These are phyloP conservation scores for Pseudopediastrum boryanum DNA, from an alignment of 139 green algal species.

Conservation along the genomic window DNA sequence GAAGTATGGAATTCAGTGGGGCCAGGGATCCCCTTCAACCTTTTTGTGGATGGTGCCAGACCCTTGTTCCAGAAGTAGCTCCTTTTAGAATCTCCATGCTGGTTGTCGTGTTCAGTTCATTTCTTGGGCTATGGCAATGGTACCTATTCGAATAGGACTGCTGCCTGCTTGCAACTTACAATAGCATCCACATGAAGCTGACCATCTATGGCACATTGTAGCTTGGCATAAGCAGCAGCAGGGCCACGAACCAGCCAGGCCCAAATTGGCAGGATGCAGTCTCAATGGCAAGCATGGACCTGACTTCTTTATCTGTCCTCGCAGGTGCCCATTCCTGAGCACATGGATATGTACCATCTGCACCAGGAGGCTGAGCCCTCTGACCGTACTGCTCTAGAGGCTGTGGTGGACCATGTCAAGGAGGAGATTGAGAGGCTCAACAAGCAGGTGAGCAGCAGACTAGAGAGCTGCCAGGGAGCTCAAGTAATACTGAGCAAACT, in stretches of 20 bases:
- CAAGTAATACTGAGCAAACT: no score
- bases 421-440: slow-evolving; percentile 40
- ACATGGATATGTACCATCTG: slow-evolving; percentile 96
- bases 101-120: no score
- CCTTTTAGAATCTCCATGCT: no score
- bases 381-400: slow-evolving; percentile 82
- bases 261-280: no score
- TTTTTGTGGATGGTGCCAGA: no score
- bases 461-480: no score
- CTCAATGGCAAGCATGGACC: background rate
- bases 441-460: slow-evolving; percentile 29
- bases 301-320: background rate
- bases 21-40: no score
- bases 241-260: background rate
- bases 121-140: no score
- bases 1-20: no score
- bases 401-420: slow-evolving; percentile 64
- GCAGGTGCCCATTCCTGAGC: slow-evolving; percentile 87
- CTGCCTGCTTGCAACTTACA: background rate
- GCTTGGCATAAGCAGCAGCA: background rate
- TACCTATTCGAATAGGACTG: no score
- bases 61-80: no score
- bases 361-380: slow-evolving; percentile 82
- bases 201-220: background rate
- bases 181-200: slow-evolving; percentile 5